Evolutionary conservation across 2,329 filamentous ascomycete genomes (phyloP), one percentile per base, ranked within the genome.

Genomic region (Aspergillus amoenus): DNA sequence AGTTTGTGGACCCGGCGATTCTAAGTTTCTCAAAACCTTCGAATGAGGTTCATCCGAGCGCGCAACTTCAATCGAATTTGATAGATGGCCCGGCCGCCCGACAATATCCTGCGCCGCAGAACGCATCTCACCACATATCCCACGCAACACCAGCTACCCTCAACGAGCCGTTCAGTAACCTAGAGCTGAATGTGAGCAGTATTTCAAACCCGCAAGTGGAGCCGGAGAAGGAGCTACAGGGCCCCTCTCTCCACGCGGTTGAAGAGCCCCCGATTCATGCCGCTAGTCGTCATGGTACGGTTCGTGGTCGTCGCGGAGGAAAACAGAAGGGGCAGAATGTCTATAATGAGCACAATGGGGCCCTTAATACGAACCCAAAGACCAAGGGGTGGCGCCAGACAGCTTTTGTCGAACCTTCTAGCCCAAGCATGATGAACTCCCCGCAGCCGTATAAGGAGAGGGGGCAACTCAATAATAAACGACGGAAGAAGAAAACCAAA

Each of bases 1-100:
- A 79, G 0, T 91, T 94, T 67, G 82, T 88, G n/a, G 91, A 95
- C 66, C 91, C 91, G 11, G 91, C 91, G 3, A 95, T 95, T 55
- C 71, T 95, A 45, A 92, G 90, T 69, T 83, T 90, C 70, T 73
- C 77, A 9, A 75, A 71, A 58, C 68, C 70, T 37, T 46, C 60
- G 50, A 48, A 54, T 46, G 56, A 61, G 53, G 32, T 46, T 41
- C 46, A 30, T 43, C 44, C 59, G 17, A 45, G 50, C 46, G 32
- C 57, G 21, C 64, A 63, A 41, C 45, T 52, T 30, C 64, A 64
- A 30, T 50, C 59, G 13, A 52, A 63, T 24, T 67, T 66, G n/a
- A 56, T 69, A 55, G 69, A 73, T 55, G 70, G 68, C 64, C 64
- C 60, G 7, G 50, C 44, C n/a, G 50, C 57, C 8, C 61, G 64